These are phyloP conservation scores for Neurospora sp. DNA, from an alignment of 495 filamentous ascomycete species.

Conservation along the genomic window DNA sequence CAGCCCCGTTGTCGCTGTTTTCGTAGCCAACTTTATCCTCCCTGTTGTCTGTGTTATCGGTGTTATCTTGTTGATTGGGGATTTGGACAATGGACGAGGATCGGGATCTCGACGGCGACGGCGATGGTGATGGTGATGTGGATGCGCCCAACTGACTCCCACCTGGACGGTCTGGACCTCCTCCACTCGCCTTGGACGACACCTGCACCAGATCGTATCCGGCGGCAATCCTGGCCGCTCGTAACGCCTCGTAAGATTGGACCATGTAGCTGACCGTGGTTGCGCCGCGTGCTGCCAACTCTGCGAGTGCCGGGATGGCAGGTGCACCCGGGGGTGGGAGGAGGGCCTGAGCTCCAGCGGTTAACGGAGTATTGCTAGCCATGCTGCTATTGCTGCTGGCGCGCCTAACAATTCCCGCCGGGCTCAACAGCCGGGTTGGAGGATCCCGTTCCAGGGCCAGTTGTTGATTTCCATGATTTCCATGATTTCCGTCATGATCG, in stretches of 20 bases:
- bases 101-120: conserved; percentile 7
- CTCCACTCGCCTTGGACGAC: conserved; percentile 1
- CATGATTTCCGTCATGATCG: background rate
- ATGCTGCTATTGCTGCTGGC: background rate
- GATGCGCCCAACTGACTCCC: conserved; percentile 11
- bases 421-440: background rate
- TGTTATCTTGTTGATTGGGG: background rate
- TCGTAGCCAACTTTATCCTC: background rate
- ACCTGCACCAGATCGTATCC: conserved; percentile 17
- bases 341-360: background rate
- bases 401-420: background rate
- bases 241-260: conserved; percentile 24
- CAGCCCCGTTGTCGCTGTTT: background rate
- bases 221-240: conserved; percentile 8
- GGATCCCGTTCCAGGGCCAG: background rate
- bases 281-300: conserved; percentile 6
- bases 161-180: background rate
- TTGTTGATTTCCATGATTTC: background rate
- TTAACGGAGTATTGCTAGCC: background rate
- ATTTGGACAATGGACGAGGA: background rate
- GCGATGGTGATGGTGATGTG: background rate
- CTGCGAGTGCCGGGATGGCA: background rate
- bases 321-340: background rate
- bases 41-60: background rate
- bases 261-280: conserved; percentile 20